Conservation (phyloP, 2,329 filamentous ascomycete species). For the Pyrenochaeta sp. region DNA sequence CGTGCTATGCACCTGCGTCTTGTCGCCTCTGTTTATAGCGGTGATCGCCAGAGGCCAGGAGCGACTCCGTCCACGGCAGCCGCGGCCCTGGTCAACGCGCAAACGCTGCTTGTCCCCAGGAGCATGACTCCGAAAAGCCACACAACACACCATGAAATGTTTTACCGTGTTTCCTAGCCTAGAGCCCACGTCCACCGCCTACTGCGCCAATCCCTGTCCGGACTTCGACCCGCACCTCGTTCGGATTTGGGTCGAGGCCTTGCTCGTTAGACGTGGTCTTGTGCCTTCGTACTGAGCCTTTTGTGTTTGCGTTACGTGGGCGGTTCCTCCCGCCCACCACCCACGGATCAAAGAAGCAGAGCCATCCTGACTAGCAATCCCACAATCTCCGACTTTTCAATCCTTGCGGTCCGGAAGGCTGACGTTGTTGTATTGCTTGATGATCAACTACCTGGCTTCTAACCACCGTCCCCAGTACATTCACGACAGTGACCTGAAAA, state of each 20-base stretch:
- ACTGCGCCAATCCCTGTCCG: not conserved
- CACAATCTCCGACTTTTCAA: too few relatives aligned
- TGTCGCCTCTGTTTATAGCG: not conserved
- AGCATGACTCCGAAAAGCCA: not conserved
- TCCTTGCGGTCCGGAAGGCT: too few relatives aligned
- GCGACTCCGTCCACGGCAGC: not conserved
- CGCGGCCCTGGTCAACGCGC: not conserved
- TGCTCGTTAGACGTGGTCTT: not conserved
- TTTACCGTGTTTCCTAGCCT: slow-evolving; percentile 3
- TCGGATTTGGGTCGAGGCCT: slow-evolving; percentile 3
- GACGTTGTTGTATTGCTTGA: too few relatives aligned
- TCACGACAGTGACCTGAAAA: too few relatives aligned
- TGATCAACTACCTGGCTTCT: too few relatives aligned
- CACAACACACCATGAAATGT: not conserved
- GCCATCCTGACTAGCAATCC: slow-evolving; percentile 5
- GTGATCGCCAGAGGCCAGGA: slow-evolving; percentile 4
- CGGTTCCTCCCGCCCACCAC: slow-evolving; percentile 5
- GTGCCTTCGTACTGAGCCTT: not conserved
- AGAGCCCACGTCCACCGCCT: not conserved
- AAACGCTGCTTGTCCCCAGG: not conserved
- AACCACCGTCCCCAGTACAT: too few relatives aligned
- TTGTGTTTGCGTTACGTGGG: slow-evolving; percentile 3
- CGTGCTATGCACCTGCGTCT: not conserved
- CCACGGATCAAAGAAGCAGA: slow-evolving; percentile 8
- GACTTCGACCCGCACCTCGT: not conserved